Evolutionary conservation across 805 yeast species (phyloP).

Genomic region (Candida broadrunensis): DNA sequence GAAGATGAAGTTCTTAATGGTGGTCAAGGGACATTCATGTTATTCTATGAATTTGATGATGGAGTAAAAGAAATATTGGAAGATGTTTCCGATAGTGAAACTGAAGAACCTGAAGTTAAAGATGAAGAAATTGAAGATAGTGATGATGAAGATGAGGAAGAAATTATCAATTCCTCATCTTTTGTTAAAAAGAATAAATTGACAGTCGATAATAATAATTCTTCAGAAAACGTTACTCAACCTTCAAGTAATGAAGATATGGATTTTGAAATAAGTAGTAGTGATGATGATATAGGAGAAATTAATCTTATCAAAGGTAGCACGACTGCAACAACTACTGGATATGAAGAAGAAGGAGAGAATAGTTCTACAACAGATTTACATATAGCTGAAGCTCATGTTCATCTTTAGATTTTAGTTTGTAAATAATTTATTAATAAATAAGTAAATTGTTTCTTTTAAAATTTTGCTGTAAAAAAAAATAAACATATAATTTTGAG

Average conservation of each 20-base stretch:
- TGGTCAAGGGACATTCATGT: conserved; percentile 88
- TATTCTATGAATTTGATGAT: conserved; percentile 68
- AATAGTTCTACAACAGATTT: conserved; percentile 1
- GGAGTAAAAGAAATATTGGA: conserved; percentile 22
- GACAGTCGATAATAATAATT: not conserved
- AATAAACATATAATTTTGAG: not conserved
- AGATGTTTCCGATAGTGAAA: conserved; percentile 16
- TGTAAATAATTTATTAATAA: no score
- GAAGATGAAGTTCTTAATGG: conserved; percentile 78
- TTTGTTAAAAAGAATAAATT: not conserved
- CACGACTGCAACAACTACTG: not conserved
- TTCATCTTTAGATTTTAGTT: conserved; percentile 8
- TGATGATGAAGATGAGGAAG: conserved; percentile 2
- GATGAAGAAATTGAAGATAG: not conserved
- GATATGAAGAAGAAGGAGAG: not conserved
- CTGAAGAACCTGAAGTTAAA: conserved; percentile 7
- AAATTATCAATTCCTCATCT: not conserved
- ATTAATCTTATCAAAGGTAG: no score
- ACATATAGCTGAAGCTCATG: conserved; percentile 9
- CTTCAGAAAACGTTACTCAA: not conserved
- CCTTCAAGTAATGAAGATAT: conserved; percentile 2
- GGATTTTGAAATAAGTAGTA: conserved; percentile 5
- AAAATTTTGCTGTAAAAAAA: not conserved
- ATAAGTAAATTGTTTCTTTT: no score
- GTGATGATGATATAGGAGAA: conserved; percentile 14